These are phyloP conservation scores for Penicillium sp. DNA, from an alignment of 2,329 filamentous ascomycete species.

Conservation along the genomic window DNA sequence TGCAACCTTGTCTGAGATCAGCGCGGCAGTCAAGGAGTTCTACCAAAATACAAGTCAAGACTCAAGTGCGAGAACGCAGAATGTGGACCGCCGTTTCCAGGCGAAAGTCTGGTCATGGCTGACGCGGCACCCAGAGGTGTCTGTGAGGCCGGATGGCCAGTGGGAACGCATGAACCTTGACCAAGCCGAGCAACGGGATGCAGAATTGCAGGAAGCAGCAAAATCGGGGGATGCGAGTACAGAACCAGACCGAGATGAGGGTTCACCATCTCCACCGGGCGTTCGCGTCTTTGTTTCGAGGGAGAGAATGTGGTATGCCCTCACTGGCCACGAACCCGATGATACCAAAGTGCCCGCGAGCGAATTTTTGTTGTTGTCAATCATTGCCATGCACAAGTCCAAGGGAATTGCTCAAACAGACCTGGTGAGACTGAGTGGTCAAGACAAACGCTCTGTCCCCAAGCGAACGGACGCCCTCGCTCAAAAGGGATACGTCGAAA, in stretches of 20 bases:
- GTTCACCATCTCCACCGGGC: neutral
- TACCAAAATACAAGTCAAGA: slow-evolving; percentile 26
- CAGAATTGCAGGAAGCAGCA: neutral
- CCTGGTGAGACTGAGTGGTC: slow-evolving; percentile 49
- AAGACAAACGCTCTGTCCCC: slow-evolving; percentile 61
- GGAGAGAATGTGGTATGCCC: slow-evolving; percentile 53
- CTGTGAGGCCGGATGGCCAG: slow-evolving; percentile 40
- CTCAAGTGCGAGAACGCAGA: slow-evolving; percentile 16
- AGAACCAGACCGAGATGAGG: slow-evolving; percentile 1
- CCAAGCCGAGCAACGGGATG: slow-evolving; percentile 30
- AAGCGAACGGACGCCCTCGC: slow-evolving; percentile 53
- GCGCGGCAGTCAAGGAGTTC: slow-evolving; percentile 31
- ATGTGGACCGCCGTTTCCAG: slow-evolving; percentile 47
- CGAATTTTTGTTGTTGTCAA: slow-evolving; percentile 53
- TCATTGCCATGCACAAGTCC: slow-evolving; percentile 52
- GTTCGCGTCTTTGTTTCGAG: slow-evolving; percentile 47
- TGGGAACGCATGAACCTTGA: slow-evolving; percentile 38
- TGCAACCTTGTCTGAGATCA: slow-evolving; percentile 31
- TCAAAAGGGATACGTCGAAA: slow-evolving; percentile 57
- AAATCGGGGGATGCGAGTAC: neutral
- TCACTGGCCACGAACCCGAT: slow-evolving; percentile 56
- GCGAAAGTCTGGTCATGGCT: slow-evolving; percentile 55
- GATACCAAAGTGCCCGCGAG: slow-evolving; percentile 46
- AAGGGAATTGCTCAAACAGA: slow-evolving; percentile 55
- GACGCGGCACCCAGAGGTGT: slow-evolving; percentile 50